These are phyloP conservation scores for Lactarius akahatsu DNA, from an alignment of 768 basidiomycete genomes.

Conservation along the genomic window DNA sequence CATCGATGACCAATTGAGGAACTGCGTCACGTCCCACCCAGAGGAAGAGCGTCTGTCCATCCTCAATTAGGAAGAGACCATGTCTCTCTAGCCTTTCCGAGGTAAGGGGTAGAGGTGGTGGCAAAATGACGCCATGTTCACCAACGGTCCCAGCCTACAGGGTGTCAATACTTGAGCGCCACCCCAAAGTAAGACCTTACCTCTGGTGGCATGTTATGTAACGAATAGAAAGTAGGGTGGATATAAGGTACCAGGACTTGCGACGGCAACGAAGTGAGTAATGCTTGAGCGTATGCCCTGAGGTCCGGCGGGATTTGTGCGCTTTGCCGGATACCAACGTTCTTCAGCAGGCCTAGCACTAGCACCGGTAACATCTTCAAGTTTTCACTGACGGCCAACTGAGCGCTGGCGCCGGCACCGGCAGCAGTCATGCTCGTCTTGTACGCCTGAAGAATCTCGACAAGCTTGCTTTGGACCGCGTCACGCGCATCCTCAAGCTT, in stretches of 20 bases:
- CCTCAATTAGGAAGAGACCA: slow-evolving; percentile 95
- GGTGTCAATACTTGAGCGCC: slow-evolving; percentile 20
- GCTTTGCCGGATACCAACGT: slow-evolving; percentile 94
- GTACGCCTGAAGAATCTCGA: slow-evolving; percentile 83
- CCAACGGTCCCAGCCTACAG: slow-evolving; percentile 84
- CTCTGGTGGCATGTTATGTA: slow-evolving; percentile 95
- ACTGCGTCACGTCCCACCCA: slow-evolving; percentile 99
- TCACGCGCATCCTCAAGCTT: slow-evolving; percentile 90
- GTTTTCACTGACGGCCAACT: slow-evolving; percentile 90
- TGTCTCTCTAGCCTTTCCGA: slow-evolving; percentile 95
- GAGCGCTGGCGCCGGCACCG: slow-evolving; percentile 90
- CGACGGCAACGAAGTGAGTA: slow-evolving; percentile 87
- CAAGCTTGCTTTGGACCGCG: slow-evolving; percentile 76
- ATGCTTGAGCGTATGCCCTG: slow-evolving; percentile 89
- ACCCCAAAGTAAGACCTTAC: slow-evolving; percentile 42
- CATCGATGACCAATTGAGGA: slow-evolving; percentile 91
- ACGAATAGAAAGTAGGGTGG: slow-evolving; percentile 91
- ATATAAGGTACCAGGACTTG: slow-evolving; percentile 92
- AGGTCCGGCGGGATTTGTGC: slow-evolving; percentile 97
- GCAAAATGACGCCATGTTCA: slow-evolving; percentile 85
- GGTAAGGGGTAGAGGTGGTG: slow-evolving; percentile 83
- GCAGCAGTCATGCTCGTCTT: slow-evolving; percentile 96
- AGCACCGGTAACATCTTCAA: slow-evolving; percentile 92
- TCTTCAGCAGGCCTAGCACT: slow-evolving; percentile 88
- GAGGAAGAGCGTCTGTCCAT: slow-evolving; percentile 96